These are phyloP conservation scores for Clitopilus passeckerianus DNA, from an alignment of 768 basidiomycete species.

Conservation along the genomic window DNA sequence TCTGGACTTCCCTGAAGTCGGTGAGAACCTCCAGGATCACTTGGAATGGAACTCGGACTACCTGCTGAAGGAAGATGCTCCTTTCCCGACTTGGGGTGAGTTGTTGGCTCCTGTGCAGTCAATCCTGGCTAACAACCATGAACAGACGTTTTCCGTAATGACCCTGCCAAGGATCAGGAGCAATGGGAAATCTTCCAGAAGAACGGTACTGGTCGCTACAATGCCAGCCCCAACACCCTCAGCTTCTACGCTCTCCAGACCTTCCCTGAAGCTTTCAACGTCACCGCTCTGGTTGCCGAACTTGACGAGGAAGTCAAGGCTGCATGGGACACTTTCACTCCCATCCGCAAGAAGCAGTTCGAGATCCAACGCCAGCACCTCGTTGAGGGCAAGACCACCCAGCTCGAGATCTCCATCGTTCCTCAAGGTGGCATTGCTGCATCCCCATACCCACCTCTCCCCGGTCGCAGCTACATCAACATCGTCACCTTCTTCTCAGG, in stretches of 20 bases:
- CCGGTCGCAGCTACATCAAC: slow-evolving; percentile 11
- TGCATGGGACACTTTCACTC: neutral
- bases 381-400: slow-evolving; percentile 9
- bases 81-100: slow-evolving; percentile 8
- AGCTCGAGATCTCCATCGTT: slow-evolving; percentile 7
- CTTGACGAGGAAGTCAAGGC: slow-evolving; percentile 8
- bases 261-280: slow-evolving; percentile 10
- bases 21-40: slow-evolving; percentile 40
- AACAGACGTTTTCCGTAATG: slow-evolving; percentile 10
- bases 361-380: slow-evolving; percentile 10
- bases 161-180: slow-evolving; percentile 5
- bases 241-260: slow-evolving; percentile 10
- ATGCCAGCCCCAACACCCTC: slow-evolving; percentile 6
- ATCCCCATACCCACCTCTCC: slow-evolving; percentile 6
- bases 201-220: slow-evolving; percentile 8
- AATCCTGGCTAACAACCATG: neutral
- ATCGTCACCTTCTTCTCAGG: slow-evolving; percentile 10
- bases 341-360: slow-evolving; percentile 11
- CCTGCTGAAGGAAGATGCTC: slow-evolving; percentile 9
- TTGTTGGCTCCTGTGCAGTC: neutral
- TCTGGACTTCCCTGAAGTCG: slow-evolving; percentile 36
- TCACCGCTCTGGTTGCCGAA: slow-evolving; percentile 6
- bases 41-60: slow-evolving; percentile 10
- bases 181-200: slow-evolving; percentile 7
- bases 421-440: slow-evolving; percentile 7